Conservation (phyloP, 441 rosid genomes). For the Codiaeum variegatum region DNA sequence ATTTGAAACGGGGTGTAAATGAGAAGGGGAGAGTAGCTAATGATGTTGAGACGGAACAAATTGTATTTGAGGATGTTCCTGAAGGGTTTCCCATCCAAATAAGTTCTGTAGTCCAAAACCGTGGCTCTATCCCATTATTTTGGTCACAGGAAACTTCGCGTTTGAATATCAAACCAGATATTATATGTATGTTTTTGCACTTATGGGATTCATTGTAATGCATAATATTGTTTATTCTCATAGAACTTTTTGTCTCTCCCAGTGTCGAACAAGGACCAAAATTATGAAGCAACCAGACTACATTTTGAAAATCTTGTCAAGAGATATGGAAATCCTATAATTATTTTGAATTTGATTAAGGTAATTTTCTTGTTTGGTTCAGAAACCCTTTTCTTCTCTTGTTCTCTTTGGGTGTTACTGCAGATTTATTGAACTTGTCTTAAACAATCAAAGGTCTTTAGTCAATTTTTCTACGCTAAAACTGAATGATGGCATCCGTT, state of each 20-base stretch:
- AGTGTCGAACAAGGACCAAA: slow-evolving; percentile 90
- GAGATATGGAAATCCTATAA: slow-evolving; percentile 95
- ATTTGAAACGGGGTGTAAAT: slow-evolving; percentile 94
- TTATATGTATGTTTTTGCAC: slow-evolving; percentile 57
- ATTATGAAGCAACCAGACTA: slow-evolving; percentile 87
- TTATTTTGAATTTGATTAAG: slow-evolving; percentile 91
- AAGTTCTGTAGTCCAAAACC: slow-evolving; percentile 89
- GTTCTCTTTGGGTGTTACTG: background rate
- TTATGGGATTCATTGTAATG: slow-evolving; percentile 10
- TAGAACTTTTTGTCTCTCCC: slow-evolving; percentile 24
- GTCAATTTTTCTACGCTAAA: background rate
- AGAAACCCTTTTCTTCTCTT: background rate
- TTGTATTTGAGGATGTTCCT: slow-evolving; percentile 83
- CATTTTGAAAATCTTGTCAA: slow-evolving; percentile 91
- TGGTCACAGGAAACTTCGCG: slow-evolving; percentile 99
- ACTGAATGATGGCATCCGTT: background rate
- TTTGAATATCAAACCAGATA: slow-evolving; percentile 95
- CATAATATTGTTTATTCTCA: slow-evolving; percentile 3
- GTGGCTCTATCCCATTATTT: slow-evolving; percentile 97
- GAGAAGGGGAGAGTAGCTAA: slow-evolving; percentile 97
- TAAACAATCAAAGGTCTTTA: slow-evolving; percentile 10
- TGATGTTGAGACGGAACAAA: slow-evolving; percentile 98
- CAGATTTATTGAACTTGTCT: slow-evolving; percentile 12
- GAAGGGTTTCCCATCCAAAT: slow-evolving; percentile 71
- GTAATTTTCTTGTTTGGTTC: slow-evolving; percentile 36